Percentiles rank a stretch among this genome's conserved stretches.
Conservation (phyloP, 2,329 filamentous ascomycete species). For the Dothideomycetidae sp. region DNA sequence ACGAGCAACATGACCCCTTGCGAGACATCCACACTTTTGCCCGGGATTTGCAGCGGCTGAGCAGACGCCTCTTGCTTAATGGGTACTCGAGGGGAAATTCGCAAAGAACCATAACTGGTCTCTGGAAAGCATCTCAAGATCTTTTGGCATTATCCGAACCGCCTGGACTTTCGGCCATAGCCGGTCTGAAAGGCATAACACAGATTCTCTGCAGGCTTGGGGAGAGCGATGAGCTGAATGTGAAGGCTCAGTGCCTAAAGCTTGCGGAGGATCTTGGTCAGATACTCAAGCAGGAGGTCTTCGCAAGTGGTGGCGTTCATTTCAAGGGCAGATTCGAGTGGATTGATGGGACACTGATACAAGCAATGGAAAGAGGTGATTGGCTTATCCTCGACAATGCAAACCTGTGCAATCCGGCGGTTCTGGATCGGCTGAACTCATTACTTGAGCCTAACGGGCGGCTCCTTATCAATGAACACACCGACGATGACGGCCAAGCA, state of each 20-base stretch:
- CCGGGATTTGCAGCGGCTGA: conserved; percentile 29
- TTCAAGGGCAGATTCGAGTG: conserved; percentile 78
- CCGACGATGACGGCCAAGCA: conserved; percentile 64
- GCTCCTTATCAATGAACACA: conserved; percentile 87
- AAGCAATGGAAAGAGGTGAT: conserved; percentile 69
- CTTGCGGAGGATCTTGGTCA: not conserved
- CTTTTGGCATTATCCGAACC: not conserved
- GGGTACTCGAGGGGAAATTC: not conserved
- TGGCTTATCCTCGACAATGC: conserved; percentile 97
- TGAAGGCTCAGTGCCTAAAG: conserved; percentile 28
- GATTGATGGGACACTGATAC: conserved; percentile 84
- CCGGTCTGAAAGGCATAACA: no score
- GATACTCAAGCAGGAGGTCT: not conserved
- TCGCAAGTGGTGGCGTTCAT: no score
- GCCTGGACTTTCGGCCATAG: no score
- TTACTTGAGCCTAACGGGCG: conserved; percentile 80
- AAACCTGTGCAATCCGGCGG: conserved; percentile 88
- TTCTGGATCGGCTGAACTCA: conserved; percentile 87
- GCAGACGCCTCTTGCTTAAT: conserved; percentile 15
- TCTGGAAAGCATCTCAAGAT: not conserved
- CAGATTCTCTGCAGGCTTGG: no score
- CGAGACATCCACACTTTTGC: conserved; percentile 53
- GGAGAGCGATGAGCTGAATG: conserved; percentile 5
- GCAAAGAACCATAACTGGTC: not conserved
- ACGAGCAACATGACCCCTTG: conserved; percentile 80